phyloP scores from a whole-genome alignment of 139 green algal genomes.

The Zygnema circumcarinatum region DNA sequence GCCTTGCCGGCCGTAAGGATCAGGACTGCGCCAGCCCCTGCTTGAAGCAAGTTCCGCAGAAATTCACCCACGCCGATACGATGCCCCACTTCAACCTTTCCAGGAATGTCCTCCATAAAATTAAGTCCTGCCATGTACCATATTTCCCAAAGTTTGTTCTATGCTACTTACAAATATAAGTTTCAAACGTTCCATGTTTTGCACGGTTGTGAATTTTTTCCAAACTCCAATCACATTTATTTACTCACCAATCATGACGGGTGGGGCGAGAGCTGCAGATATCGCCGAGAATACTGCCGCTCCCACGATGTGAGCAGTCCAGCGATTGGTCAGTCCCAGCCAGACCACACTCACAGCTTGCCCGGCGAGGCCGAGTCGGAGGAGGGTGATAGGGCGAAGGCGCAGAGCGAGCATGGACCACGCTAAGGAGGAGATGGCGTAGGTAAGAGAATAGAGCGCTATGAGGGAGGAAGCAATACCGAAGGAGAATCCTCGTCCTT shows the following conservation, averaged over 20 bases:
- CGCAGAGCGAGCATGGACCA: neutral
- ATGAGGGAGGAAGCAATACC: too few species aligned
- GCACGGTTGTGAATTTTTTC: too few species aligned
- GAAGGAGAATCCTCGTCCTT: too few species aligned
- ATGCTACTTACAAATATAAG: too few species aligned
- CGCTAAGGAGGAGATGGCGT: neutral
- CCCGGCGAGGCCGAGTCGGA: neutral
- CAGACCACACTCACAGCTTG: neutral
- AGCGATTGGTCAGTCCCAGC: neutral
- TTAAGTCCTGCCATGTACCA: conserved; percentile 7
- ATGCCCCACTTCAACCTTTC: neutral
- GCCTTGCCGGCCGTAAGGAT: neutral
- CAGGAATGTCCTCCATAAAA: conserved; percentile 12
- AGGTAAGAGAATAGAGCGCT: neutral
- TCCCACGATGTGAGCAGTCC: neutral
- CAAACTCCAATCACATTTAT: too few species aligned
- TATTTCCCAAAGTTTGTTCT: too few species aligned
- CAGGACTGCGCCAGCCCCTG: neutral
- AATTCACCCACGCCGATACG: conserved; percentile 7
- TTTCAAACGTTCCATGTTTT: too few species aligned
- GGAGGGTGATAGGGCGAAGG: neutral
- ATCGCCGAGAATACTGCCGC: neutral
- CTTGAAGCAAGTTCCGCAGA: conserved; percentile 7
- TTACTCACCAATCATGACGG: conserved; percentile 13
- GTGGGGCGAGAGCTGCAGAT: neutral